Evolutionary conservation across 1,284 basidiomycete genomes (phyloP).

Genomic region (Ceratobasidium sp.): DNA sequence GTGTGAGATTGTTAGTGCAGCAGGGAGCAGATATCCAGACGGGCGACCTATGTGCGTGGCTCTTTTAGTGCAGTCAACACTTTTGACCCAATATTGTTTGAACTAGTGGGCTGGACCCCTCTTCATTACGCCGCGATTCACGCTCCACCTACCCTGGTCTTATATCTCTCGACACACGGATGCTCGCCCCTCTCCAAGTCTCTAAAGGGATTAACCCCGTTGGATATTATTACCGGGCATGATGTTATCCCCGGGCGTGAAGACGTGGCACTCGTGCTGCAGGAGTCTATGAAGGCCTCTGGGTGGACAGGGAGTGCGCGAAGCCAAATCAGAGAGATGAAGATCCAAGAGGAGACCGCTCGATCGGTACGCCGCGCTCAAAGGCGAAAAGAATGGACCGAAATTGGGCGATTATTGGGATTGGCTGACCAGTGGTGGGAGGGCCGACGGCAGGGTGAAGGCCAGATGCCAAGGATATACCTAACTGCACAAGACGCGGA

Average conservation of each 20-base stretch:
- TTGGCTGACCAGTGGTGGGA: conserved; percentile 71
- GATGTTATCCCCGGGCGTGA: conserved; percentile 77
- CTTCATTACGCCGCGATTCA: conserved; percentile 91
- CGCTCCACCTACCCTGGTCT: conserved; percentile 87
- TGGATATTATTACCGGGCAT: conserved; percentile 83
- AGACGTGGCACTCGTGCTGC: conserved; percentile 76
- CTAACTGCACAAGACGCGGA: conserved; percentile 37
- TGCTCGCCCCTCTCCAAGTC: conserved; percentile 79
- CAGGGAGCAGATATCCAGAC: conserved; percentile 73
- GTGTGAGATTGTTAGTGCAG: conserved; percentile 76
- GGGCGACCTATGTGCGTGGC: conserved; percentile 66
- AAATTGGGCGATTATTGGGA: conserved; percentile 62
- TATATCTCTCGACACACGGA: conserved; percentile 89
- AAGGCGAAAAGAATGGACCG: conserved; percentile 59
- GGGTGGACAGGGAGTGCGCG: conserved; percentile 68
- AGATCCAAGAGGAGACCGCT: conserved; percentile 63
- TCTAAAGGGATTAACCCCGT: conserved; percentile 74
- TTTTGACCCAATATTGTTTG: background rate
- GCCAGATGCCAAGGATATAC: conserved; percentile 21
- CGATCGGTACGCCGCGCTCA: conserved; percentile 62
- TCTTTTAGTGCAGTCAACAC: background rate
- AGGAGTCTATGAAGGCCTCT: conserved; percentile 78
- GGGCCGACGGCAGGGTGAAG: conserved; percentile 44
- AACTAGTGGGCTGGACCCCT: conserved; percentile 88
- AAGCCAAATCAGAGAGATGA: conserved; percentile 60